Percentiles rank a stretch among this genome's conserved stretches.
Conservation (phyloP, 2,329 filamentous ascomycete species). For the Alternaria atra region DNA sequence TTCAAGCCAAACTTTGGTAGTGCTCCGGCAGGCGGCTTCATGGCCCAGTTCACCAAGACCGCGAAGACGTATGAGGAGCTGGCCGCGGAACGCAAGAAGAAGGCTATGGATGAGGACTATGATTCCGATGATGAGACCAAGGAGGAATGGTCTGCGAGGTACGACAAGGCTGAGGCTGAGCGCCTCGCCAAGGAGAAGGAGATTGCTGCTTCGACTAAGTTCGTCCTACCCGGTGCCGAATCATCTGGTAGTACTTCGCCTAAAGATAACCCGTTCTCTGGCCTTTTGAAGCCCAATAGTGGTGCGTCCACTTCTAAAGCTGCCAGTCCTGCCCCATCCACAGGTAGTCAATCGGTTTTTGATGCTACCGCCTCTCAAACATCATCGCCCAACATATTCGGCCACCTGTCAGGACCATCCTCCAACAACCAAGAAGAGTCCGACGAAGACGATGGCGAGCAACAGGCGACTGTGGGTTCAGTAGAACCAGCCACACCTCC, state of each 20-base stretch:
- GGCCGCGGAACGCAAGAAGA: conserved; percentile 46
- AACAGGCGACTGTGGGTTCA: conserved; percentile 23
- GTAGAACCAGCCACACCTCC: conserved; percentile 28
- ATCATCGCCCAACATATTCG: conserved; percentile 43
- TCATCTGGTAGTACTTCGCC: conserved; percentile 15
- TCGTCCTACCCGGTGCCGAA: conserved; percentile 24
- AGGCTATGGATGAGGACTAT: conserved; percentile 47
- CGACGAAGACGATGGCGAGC: conserved; percentile 33
- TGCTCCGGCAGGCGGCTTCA: conserved; percentile 27
- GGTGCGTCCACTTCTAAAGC: conserved; percentile 36
- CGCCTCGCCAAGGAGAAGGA: conserved; percentile 40
- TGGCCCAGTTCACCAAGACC: conserved; percentile 41
- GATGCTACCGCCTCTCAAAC: conserved; percentile 34
- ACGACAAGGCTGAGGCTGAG: conserved; percentile 41
- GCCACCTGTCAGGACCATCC: conserved; percentile 45
- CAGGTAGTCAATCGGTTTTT: conserved; percentile 45
- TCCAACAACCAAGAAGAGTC: conserved; percentile 44
- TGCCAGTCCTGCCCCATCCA: conserved; percentile 44
- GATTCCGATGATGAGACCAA: conserved; percentile 50
- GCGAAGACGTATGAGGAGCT: conserved; percentile 46
- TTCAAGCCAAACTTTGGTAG: conserved; percentile 26
- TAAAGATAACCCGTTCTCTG: conserved; percentile 26
- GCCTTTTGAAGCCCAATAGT: conserved; percentile 30
- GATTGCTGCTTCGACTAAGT: conserved; percentile 30
- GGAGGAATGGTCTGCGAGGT: conserved; percentile 45